A percentile compares a stretch with the other conserved stretches of the same genome.
Conservation (phyloP, 257 asterid genomes). For the Scutellaria baicalensis region DNA sequence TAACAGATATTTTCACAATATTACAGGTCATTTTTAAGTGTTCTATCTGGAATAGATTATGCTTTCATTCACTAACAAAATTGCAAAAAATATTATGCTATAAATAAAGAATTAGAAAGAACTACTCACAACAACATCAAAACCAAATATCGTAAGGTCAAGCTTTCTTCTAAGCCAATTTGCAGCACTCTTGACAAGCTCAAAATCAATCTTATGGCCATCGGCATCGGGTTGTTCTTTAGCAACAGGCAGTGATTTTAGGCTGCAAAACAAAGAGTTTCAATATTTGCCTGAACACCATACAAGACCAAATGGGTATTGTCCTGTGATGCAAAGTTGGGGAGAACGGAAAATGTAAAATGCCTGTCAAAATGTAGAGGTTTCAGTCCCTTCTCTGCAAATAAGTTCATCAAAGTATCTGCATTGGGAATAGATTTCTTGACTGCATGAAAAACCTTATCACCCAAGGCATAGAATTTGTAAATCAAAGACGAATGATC, state of each 20-base stretch:
- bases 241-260: constrained; percentile 75
- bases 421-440: constrained; percentile 90
- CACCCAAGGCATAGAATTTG: constrained; percentile 89
- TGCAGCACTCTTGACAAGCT: constrained; percentile 73
- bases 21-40: not conserved
- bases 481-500: constrained; percentile 83
- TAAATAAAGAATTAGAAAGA: not conserved
- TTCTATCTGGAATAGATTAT: not conserved
- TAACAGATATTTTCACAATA: not conserved
- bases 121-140: constrained; percentile 84
- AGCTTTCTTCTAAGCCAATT: constrained; percentile 67
- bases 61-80: not conserved
- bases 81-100: not conserved
- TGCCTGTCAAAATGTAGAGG: constrained; percentile 93
- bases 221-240: constrained; percentile 33
- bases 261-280: constrained; percentile 43
- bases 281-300: not conserved
- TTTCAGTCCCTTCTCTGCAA: constrained; percentile 41
- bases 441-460: constrained; percentile 62
- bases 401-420: constrained; percentile 50
- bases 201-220: constrained; percentile 56
- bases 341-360: constrained; percentile 7
- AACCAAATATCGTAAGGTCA: constrained; percentile 83
- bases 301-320: constrained; percentile 6
- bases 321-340: not conserved